Base-by-base conservation (phyloP, 331 rosid species). In the Cydonia oblonga region DNA sequence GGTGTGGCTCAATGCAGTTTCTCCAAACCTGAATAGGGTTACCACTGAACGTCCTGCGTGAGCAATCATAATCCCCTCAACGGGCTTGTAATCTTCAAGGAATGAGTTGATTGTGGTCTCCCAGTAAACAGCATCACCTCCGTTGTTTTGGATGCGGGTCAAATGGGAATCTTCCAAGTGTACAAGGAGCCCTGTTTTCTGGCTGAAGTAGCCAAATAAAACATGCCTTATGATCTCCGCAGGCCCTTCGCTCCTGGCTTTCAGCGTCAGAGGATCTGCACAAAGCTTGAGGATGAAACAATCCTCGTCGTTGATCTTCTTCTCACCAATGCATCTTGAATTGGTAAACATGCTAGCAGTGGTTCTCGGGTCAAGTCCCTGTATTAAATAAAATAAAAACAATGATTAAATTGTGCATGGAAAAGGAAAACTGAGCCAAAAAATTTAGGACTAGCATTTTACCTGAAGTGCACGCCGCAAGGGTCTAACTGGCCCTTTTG, bases 91-190 rank as follows among this genome's bases (percentile, higher is more conserved):
- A 80, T 91, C 98, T 13, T 93, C 97, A 0, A 93, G 96, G 79
- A 87, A 90, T 33, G 98, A 93, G 81, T 91, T 91, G 77, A 93
- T 93, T 1, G 98, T 93, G 78, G 98, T 93, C 82, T 93, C 98
- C 98, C 98, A 93, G 75, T 93, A 93, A 3, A 88, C 98, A 16
- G 98, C 98, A 68, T 93, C 98, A 2, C 98, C 96, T 67, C 98
- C 98, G 16, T 91, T 89, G 85, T 91, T 93, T 75, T 93, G 98
- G 75, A 93, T 93, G 57, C 98, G 96, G 59, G 98, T 93, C 91
- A 93, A 85, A 81, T 93, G 98, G 64, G 98, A 93, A 78, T 93
- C 98, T 80, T 93, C 98, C 84, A 93, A 80, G 90, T 93, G 98
- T 54, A 93, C 83, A 23, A 93, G 96, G 64, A 91, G 96, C 57